phyloP scores from a whole-genome alignment of 805 yeast species.

The Wickerhamiella lipophila region DNA sequence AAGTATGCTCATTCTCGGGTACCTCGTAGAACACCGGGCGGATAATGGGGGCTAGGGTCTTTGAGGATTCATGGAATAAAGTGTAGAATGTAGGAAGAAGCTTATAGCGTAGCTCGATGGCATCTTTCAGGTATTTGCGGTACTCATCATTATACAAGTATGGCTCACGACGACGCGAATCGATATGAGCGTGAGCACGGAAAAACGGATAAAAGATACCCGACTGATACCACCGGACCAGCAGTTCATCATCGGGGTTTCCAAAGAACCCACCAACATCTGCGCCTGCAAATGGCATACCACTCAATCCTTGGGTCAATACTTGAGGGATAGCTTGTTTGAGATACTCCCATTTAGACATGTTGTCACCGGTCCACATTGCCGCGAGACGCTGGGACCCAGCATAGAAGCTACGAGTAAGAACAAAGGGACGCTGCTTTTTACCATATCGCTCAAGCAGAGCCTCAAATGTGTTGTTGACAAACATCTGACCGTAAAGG shows the following conservation, averaged over 20 bases:
- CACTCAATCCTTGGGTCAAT: conserved; percentile 64
- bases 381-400: conserved; percentile 90
- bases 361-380: conserved; percentile 97
- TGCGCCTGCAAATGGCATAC: conserved; percentile 88
- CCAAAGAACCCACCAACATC: conserved; percentile 97
- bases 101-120: conserved; percentile 59
- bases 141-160: conserved; percentile 72
- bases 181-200: conserved; percentile 94
- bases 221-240: conserved; percentile 89
- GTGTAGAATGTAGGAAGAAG: conserved; percentile 74
- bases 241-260: conserved; percentile 66
- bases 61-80: conserved; percentile 51
- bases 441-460: conserved; percentile 38
- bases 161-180: conserved; percentile 85
- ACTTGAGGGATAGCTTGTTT: conserved; percentile 76
- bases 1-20: conserved; percentile 32
- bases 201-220: conserved; percentile 96
- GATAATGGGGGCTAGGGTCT: conserved; percentile 55
- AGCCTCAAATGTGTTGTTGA: conserved; percentile 66
- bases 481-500: conserved; percentile 64
- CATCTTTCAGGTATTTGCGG: conserved; percentile 50
- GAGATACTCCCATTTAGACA: conserved; percentile 83
- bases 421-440: conserved; percentile 63
- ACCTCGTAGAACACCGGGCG: conserved; percentile 26
- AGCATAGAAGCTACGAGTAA: conserved; percentile 76